phyloP scores from a whole-genome alignment of 2,329 filamentous ascomycete species.

The Arthroderma uncinatum region DNA sequence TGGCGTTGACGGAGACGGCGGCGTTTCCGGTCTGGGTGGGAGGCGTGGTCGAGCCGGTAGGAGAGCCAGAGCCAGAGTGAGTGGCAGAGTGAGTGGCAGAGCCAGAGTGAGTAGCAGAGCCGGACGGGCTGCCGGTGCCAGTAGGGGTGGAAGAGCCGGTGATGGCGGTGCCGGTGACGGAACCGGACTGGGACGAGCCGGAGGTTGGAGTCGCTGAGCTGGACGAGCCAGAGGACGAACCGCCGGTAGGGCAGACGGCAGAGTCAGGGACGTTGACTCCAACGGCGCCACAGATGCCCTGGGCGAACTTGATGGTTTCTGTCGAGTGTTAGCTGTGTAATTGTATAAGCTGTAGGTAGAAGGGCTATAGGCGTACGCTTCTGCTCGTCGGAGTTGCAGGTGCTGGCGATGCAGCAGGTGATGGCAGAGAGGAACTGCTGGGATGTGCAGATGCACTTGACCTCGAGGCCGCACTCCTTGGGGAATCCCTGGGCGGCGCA shows the following conservation, averaged over 20 bases:
- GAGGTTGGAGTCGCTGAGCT: conserved; percentile 10
- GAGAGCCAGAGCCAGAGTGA: neutral
- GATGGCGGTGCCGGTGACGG: conserved; percentile 10
- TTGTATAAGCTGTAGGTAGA: no score
- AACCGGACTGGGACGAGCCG: conserved; percentile 10
- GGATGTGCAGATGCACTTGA: conserved; percentile 41
- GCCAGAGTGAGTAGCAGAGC: neutral
- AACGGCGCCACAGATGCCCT: conserved; percentile 29
- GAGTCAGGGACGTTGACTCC: conserved; percentile 28
- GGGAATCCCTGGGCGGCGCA: conserved; percentile 36
- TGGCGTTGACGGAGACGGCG: conserved; percentile 16
- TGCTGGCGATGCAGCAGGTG: conserved; percentile 39
- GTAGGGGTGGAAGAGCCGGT: conserved; percentile 20
- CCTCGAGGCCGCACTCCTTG: conserved; percentile 33
- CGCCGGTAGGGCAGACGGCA: conserved; percentile 21
- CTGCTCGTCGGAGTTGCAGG: conserved; percentile 37
- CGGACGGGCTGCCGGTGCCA: conserved; percentile 13
- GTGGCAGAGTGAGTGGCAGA: neutral
- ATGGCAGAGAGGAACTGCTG: conserved; percentile 38
- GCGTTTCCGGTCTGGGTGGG: conserved; percentile 15
- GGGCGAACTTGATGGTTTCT: conserved; percentile 29
- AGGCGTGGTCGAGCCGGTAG: neutral
- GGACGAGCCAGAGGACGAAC: conserved; percentile 10
- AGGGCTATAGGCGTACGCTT: no score
- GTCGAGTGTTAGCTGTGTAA: neutral